phyloP scores from a whole-genome alignment of 768 basidiomycete species.

The Lyophyllum semitale region DNA sequence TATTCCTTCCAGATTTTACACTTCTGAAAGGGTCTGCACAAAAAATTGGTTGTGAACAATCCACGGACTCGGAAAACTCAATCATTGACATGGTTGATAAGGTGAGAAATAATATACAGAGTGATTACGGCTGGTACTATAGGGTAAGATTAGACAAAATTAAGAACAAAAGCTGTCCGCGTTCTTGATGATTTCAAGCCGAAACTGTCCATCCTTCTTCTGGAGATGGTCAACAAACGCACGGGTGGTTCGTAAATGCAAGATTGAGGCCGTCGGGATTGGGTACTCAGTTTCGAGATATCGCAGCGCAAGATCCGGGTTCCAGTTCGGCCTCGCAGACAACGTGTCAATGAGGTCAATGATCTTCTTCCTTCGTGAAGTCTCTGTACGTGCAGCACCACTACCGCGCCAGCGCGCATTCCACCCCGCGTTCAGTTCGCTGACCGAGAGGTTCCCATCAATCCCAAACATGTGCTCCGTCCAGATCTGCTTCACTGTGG shows the following conservation, averaged over 20 bases:
- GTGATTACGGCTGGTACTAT: too few relatives aligned
- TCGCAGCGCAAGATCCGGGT: not conserved
- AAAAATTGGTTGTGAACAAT: too few relatives aligned
- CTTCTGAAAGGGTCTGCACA: too few relatives aligned
- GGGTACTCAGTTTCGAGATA: not conserved
- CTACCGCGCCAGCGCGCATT: not conserved
- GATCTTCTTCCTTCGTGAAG: slow-evolving; percentile 1
- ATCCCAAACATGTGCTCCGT: not conserved
- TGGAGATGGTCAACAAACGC: not conserved
- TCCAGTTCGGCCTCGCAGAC: not conserved
- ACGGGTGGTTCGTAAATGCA: not conserved
- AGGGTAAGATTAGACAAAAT: too few relatives aligned
- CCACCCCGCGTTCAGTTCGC: not conserved
- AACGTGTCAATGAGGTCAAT: not conserved
- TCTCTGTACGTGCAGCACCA: not conserved
- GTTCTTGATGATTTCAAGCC: too few relatives aligned
- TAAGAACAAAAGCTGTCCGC: too few relatives aligned
- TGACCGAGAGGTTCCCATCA: not conserved
- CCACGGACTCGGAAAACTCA: too few relatives aligned
- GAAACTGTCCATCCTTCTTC: not conserved
- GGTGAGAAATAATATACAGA: too few relatives aligned
- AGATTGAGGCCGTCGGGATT: not conserved
- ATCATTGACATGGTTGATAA: too few relatives aligned
- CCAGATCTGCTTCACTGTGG: not conserved
- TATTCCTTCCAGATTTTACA: too few relatives aligned